Percentiles rank a stretch among this genome's conserved stretches.
Evolutionary conservation across 345 rosid genomes (phyloP).

Genomic region (Moricandia moricandioides): DNA sequence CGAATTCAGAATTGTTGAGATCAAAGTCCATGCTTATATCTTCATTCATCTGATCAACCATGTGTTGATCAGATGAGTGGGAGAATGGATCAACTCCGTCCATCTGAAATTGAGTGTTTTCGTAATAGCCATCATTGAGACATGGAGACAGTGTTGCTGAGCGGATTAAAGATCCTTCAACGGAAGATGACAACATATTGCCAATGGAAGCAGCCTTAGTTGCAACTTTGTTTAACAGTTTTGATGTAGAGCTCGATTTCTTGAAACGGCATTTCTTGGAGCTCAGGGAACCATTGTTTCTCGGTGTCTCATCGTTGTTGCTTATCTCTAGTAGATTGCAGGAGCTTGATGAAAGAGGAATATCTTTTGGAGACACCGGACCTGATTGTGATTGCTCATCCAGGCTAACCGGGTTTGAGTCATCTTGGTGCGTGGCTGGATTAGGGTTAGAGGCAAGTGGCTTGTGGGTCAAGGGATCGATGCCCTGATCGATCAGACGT

Average conservation of each 20-base stretch:
- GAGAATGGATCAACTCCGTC: slow-evolving; percentile 18
- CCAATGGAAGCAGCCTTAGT: slow-evolving; percentile 29
- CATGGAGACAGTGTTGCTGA: slow-evolving; percentile 9
- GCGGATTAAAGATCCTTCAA: slow-evolving; percentile 24
- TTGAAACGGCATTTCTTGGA: slow-evolving; percentile 12
- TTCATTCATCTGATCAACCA: neutral
- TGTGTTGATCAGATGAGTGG: slow-evolving; percentile 10
- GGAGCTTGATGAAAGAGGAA: slow-evolving; percentile 13
- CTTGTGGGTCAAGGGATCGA: slow-evolving; percentile 74
- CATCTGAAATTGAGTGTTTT: slow-evolving; percentile 13
- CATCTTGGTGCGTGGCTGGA: slow-evolving; percentile 1
- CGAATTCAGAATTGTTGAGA: slow-evolving; percentile 3
- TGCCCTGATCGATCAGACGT: slow-evolving; percentile 61
- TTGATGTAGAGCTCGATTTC: slow-evolving; percentile 24
- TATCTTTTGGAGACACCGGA: slow-evolving; percentile 18
- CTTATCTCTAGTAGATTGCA: slow-evolving; percentile 6
- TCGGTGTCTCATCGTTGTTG: neutral
- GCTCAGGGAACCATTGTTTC: slow-evolving; percentile 21
- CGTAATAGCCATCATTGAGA: slow-evolving; percentile 15
- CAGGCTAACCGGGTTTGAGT: neutral
- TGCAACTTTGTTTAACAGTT: slow-evolving; percentile 35
- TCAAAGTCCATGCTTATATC: slow-evolving; percentile 15
- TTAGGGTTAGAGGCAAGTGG: slow-evolving; percentile 33
- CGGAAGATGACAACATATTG: slow-evolving; percentile 24
- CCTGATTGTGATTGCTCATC: slow-evolving; percentile 11